Evolutionary conservation across 2,329 filamentous ascomycete genomes (phyloP), one percentile per base, ranked within the genome.

Genomic region (Nectriaceae sp.): DNA sequence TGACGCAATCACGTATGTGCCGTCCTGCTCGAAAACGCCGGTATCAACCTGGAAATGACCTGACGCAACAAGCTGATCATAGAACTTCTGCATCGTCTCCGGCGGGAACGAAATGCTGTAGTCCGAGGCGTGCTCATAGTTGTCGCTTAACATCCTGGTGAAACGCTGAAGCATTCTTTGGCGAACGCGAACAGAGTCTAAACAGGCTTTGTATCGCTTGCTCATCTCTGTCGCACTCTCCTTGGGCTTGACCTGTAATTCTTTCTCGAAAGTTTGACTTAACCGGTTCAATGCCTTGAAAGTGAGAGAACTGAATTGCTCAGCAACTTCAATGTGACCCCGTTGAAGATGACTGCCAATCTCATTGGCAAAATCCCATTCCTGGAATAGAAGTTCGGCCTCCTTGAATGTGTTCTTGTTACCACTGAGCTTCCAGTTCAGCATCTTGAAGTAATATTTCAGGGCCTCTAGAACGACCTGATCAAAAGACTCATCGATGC

Each of bases 321-420:
- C 94, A 2, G 94, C 94, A 36, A 97, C 94, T 72, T 97, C 93
- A 35, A 97, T 88, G 67, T 97, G 91, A 53, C 94, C 95, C 22
- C 90, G 89, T 59, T 95, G 87, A n/a, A 99, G 80, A 66, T 94
- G 88, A 41, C 89, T 84, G 21, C 93, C 94, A 47, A 99, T 90
- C 61, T 92, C 86, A 63, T 97, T 97, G 44, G 89, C 95, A 64
- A 97, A 97, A 48, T 91, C 90, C 94, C 94, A 99, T 70, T 99
- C 94, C 63, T 96, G 91, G 66, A 97, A 95, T 40, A 99, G 75
- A 55, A 99, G 88, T 75, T 99, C 94, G 5, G 94, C 94, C 69
- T 99, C 94, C 66, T 97, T 97, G 80, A 99, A 99, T 0, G 92
- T 97, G 72, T 97, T 99, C 69, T 97, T 97, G 75, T 97, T 97